These are phyloP conservation scores for Chalaropsis ovoidea DNA, from an alignment of 2,329 filamentous ascomycete species.

Conservation along the genomic window DNA sequence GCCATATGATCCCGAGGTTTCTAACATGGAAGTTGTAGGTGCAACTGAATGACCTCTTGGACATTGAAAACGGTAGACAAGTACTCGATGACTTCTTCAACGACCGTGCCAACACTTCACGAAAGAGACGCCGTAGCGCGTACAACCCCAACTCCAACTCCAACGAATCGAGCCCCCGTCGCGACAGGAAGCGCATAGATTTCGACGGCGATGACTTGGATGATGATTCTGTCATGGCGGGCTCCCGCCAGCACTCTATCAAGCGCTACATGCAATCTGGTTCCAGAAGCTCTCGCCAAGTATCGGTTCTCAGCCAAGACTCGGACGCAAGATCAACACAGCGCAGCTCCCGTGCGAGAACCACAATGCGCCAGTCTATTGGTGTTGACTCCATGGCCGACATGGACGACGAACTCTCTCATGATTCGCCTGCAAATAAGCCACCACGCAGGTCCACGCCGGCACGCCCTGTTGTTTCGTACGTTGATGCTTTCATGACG, in stretches of 20 bases:
- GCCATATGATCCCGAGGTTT: not conserved
- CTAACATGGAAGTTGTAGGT: constrained; percentile 28
- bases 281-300: not conserved
- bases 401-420: constrained; percentile 6
- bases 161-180: not conserved
- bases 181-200: not conserved
- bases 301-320: not conserved
- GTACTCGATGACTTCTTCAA: constrained; percentile 29
- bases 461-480: constrained; percentile 12
- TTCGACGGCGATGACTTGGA: not conserved
- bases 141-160: not conserved
- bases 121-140: not conserved
- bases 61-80: constrained; percentile 31
- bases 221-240: not conserved
- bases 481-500: constrained; percentile 17
- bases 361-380: not conserved
- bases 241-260: not conserved
- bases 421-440: not conserved
- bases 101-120: not conserved
- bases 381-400: not conserved
- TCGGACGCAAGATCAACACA: not conserved
- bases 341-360: not conserved
- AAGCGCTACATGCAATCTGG: not conserved
- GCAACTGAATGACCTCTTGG: constrained; percentile 30
- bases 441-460: not conserved